Evolutionary conservation across 225 moss, liverwort and hornwort species (phyloP).

Genomic region (Pseudisothecium myosuroides): DNA sequence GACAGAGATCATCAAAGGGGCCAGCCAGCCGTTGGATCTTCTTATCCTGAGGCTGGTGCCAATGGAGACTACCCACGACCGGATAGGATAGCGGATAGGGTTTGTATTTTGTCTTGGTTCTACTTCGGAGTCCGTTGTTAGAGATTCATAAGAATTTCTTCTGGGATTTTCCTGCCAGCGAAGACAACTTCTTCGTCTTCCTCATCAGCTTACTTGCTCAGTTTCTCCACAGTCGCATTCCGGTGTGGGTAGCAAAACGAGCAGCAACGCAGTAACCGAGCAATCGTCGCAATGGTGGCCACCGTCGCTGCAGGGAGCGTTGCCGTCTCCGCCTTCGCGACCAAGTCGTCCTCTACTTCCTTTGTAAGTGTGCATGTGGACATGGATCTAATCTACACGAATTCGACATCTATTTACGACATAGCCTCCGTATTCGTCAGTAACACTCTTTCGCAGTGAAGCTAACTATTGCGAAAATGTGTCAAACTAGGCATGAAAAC

Average conservation of each 20-base stretch:
- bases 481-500: background rate
- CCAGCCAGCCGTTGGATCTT: background rate
- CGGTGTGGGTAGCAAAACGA: background rate
- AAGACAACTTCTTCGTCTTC: background rate
- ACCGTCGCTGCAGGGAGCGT: background rate
- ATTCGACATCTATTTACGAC: background rate
- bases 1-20: background rate
- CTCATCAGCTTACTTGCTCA: background rate
- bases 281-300: background rate
- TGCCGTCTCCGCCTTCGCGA: background rate
- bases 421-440: background rate
- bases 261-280: background rate
- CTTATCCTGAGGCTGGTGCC: background rate
- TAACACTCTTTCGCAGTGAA: background rate
- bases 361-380: background rate
- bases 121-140: background rate
- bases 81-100: background rate
- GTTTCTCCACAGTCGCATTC: background rate
- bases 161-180: background rate
- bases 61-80: background rate
- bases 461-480: background rate
- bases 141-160: background rate
- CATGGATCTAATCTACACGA: background rate
- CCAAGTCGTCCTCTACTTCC: background rate
- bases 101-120: background rate